A percentile compares a stretch with the other conserved stretches of the same genome.
Evolutionary conservation across 495 filamentous ascomycete genomes (phyloP).

Genomic region (Acidiella bohemica): DNA sequence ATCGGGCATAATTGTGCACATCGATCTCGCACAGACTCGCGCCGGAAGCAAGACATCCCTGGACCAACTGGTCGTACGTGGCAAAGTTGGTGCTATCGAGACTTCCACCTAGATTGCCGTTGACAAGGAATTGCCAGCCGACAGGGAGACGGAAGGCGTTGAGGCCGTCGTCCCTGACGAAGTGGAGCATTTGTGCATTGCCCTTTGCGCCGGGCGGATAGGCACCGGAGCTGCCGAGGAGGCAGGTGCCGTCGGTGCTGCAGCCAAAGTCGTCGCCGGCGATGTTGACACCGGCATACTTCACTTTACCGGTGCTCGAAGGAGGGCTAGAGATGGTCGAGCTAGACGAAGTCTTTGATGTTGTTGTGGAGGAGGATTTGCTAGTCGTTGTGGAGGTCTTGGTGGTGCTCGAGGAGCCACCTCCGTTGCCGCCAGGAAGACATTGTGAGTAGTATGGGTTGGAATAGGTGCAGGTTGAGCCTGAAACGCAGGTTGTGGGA

Average conservation of each 20-base stretch:
- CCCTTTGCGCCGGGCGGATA: slow-evolving; percentile 15
- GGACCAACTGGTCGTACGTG: slow-evolving; percentile 44
- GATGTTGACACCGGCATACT: slow-evolving; percentile 32
- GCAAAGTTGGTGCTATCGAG: slow-evolving; percentile 36
- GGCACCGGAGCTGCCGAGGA: slow-evolving; percentile 21
- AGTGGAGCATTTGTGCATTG: slow-evolving; percentile 44
- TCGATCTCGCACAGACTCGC: slow-evolving; percentile 45
- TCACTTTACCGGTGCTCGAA: slow-evolving; percentile 8
- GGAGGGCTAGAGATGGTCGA: slow-evolving; percentile 1
- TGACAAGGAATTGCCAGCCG: slow-evolving; percentile 44
- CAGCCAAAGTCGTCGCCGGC: slow-evolving; percentile 41
- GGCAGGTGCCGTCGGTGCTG: slow-evolving; percentile 34
- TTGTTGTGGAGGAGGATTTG: neutral
- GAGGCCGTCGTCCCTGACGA: slow-evolving; percentile 37
- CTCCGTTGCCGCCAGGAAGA: no score
- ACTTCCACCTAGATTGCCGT: slow-evolving; percentile 35
- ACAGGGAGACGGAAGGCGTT: slow-evolving; percentile 46
- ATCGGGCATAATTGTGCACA: slow-evolving; percentile 47
- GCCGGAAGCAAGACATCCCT: slow-evolving; percentile 43
- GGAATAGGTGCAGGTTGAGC: slow-evolving; percentile 7
- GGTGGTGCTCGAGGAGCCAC: neutral
- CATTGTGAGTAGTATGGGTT: slow-evolving; percentile 21
- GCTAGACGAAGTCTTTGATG: neutral
- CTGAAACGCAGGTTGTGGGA: slow-evolving; percentile 16
- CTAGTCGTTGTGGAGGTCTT: neutral